Evolutionary conservation across 208 protist genomes (phyloP).

Genomic region (Crithidia bombi): DNA sequence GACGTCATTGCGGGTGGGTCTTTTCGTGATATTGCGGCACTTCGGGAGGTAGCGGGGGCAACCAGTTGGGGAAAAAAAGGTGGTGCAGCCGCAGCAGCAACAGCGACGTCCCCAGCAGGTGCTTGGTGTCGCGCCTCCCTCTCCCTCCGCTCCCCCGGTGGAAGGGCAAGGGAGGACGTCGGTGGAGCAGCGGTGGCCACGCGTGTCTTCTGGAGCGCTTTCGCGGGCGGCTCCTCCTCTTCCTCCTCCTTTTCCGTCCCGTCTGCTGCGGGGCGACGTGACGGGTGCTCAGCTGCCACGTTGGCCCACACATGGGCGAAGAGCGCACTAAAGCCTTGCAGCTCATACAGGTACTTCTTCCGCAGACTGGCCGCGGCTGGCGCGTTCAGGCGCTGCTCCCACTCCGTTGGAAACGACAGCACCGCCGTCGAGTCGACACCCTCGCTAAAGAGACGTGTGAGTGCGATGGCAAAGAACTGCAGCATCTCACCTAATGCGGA

Average conservation of each 20-base stretch:
- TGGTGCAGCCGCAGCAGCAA: not conserved
- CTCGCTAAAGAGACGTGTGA: slow-evolving; percentile 57
- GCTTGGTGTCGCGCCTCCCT: not conserved
- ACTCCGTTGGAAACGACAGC: slow-evolving; percentile 53
- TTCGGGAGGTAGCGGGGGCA: not conserved
- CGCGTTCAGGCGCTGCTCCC: slow-evolving; percentile 42
- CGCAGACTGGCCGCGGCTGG: slow-evolving; percentile 26
- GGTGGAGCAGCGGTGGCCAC: not conserved
- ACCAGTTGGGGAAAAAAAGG: not conserved
- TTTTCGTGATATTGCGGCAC: not conserved
- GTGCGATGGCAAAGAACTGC: slow-evolving; percentile 52
- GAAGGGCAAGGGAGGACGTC: not conserved
- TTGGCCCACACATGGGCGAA: slow-evolving; percentile 63
- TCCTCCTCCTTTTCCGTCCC: not conserved
- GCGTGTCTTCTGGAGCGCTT: not conserved
- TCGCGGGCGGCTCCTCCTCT: not conserved
- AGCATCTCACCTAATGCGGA: slow-evolving; percentile 65
- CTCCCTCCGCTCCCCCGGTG: not conserved
- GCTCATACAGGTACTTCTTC: slow-evolving; percentile 56
- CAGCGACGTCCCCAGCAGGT: not conserved
- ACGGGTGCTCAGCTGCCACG: slow-evolving; percentile 43
- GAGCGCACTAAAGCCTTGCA: slow-evolving; percentile 76
- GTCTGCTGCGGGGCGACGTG: not conserved
- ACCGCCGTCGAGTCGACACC: slow-evolving; percentile 49
- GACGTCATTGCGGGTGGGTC: not conserved